phyloP scores from a whole-genome alignment of 352 stramenopile genomes.

The Phytopythium delawarense region DNA sequence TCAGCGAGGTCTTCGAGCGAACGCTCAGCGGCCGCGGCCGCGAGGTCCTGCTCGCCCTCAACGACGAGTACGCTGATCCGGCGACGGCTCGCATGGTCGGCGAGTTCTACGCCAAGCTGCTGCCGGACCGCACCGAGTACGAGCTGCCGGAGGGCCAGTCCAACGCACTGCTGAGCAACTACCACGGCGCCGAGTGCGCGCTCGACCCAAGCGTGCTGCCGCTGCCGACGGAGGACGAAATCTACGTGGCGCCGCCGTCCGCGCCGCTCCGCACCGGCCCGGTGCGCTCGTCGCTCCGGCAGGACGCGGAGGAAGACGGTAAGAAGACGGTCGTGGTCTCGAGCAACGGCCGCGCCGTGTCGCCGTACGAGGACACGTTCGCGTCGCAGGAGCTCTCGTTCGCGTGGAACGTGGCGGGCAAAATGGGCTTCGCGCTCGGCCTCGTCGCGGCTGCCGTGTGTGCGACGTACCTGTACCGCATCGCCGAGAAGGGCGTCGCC shows the following conservation, averaged over 20 bases:
- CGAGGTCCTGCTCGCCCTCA: conserved; percentile 71
- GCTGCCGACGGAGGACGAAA: conserved; percentile 3
- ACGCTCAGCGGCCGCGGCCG: conserved; percentile 40
- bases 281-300: not conserved
- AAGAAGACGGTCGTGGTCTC: conserved; percentile 7
- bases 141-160: conserved; percentile 53
- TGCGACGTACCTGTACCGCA: conserved; percentile 57
- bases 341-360: conserved; percentile 10
- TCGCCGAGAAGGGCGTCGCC: conserved; percentile 33
- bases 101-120: conserved; percentile 56
- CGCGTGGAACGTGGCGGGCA: conserved; percentile 35
- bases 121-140: conserved; percentile 46
- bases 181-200: conserved; percentile 53
- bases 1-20: conserved; percentile 27
- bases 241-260: conserved; percentile 9
- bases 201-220: conserved; percentile 57
- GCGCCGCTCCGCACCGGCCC: not conserved
- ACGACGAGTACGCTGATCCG: conserved; percentile 65
- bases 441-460: conserved; percentile 40
- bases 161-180: conserved; percentile 60
- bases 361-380: conserved; percentile 33
- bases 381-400: conserved; percentile 50
- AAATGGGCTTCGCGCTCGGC: conserved; percentile 46
- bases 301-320: not conserved
- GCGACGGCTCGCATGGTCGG: conserved; percentile 50